A percentile compares a stretch with the other conserved stretches of the same genome.
Evolutionary conservation across 345 rosid species (phyloP).

Genomic region (Eucalyptus victrix): DNA sequence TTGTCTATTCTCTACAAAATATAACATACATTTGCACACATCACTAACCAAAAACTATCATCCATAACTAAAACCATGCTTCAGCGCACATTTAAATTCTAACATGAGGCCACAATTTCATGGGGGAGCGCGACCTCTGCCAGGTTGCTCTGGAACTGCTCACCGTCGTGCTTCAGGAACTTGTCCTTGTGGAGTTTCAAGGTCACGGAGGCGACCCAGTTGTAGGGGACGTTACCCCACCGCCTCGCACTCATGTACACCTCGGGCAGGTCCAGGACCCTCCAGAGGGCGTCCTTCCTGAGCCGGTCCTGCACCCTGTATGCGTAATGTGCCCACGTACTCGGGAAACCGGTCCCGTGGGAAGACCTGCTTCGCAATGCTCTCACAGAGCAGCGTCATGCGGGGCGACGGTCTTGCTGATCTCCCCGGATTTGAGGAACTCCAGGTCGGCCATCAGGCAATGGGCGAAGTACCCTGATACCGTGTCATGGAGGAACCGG

Average conservation of each 20-base stretch:
- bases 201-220: constrained; percentile 49
- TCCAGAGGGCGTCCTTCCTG: constrained; percentile 35
- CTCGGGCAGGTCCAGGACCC: constrained; percentile 43
- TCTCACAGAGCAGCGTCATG: constrained; percentile 36
- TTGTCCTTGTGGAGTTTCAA: constrained; percentile 48
- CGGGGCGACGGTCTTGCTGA: not conserved
- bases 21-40: too few relatives aligned
- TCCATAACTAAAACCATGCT: too few relatives aligned
- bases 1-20: too few relatives aligned
- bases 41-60: too few relatives aligned
- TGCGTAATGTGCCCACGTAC: constrained; percentile 47
- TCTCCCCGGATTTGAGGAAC: constrained; percentile 6
- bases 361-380: constrained; percentile 40
- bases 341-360: constrained; percentile 23
- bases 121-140: constrained; percentile 55
- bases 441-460: constrained; percentile 16
- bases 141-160: constrained; percentile 28
- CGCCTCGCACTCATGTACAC: constrained; percentile 38
- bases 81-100: too few relatives aligned
- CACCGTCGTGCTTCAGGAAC: constrained; percentile 28
- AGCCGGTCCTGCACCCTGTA: constrained; percentile 52
- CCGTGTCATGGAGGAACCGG: constrained; percentile 33
- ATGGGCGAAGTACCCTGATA: constrained; percentile 36
- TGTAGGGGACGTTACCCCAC: constrained; percentile 38
- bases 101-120: constrained; percentile 32